These are phyloP conservation scores for Cicer judaicum DNA, from an alignment of 306 rosid species.

Conservation along the genomic window DNA sequence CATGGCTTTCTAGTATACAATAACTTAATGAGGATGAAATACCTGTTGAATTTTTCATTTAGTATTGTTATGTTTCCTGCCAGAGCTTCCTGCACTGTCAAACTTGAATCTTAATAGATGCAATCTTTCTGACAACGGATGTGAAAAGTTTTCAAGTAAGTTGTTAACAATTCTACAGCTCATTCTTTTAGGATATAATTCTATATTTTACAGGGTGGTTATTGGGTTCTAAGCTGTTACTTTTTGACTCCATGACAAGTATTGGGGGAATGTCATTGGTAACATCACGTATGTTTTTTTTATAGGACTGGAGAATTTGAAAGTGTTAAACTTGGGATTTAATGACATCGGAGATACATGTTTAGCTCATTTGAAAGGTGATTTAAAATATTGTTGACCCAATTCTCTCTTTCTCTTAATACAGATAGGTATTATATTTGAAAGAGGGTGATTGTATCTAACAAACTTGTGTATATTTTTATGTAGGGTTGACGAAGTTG, in stretches of 20 bases:
- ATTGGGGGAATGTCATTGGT: slow-evolving; percentile 5
- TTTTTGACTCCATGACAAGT: slow-evolving; percentile 24
- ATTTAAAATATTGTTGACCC: slow-evolving; percentile 29
- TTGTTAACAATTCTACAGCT: slow-evolving; percentile 35
- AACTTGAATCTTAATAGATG: slow-evolving; percentile 91
- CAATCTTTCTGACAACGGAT: slow-evolving; percentile 64
- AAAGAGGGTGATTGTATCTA: slow-evolving; percentile 19
- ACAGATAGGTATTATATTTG: slow-evolving; percentile 21
- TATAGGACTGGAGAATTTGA: slow-evolving; percentile 74
- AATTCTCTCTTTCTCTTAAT: not conserved
- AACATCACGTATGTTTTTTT: slow-evolving; percentile 9
- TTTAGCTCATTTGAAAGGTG: slow-evolving; percentile 85
- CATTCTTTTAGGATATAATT: slow-evolving; percentile 16
- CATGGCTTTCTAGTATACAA: slow-evolving; percentile 15
- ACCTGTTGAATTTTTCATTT: slow-evolving; percentile 34
- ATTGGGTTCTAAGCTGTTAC: not conserved
- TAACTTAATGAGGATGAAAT: slow-evolving; percentile 29
- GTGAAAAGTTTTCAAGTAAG: slow-evolving; percentile 83
- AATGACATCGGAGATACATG: slow-evolving; percentile 71
- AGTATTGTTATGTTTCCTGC: slow-evolving; percentile 46
- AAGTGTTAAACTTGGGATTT: slow-evolving; percentile 82
- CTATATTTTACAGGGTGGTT: slow-evolving; percentile 15
- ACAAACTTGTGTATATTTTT: slow-evolving; percentile 33
- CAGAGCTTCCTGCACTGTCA: slow-evolving; percentile 71
- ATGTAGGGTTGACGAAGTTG: slow-evolving; percentile 74